These are phyloP conservation scores for Lecanicillium sp. DNA, from an alignment of 2,329 filamentous ascomycete species.

Conservation along the genomic window DNA sequence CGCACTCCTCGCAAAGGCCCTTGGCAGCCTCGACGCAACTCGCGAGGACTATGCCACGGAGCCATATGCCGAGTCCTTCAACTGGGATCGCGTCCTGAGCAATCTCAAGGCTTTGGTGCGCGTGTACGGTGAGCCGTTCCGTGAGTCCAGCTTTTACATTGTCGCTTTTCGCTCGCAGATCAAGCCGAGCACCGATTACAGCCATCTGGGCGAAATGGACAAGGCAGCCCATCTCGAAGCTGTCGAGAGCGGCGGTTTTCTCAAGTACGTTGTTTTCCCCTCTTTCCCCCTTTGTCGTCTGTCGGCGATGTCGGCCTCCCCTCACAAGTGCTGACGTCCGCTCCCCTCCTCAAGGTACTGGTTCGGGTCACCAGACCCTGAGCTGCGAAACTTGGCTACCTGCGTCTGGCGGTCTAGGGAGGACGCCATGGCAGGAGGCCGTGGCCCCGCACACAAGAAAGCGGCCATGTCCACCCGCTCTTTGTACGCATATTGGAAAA, in stretches of 20 bases:
- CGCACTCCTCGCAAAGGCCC: slow-evolving; percentile 61
- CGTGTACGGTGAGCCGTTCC: slow-evolving; percentile 44
- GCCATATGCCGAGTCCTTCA: slow-evolving; percentile 66
- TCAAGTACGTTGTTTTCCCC: slow-evolving; percentile 51
- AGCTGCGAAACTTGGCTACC: slow-evolving; percentile 73
- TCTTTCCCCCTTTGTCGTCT: not conserved
- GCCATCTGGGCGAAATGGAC: slow-evolving; percentile 64
- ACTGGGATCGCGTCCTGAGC: slow-evolving; percentile 59
- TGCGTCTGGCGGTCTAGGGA: slow-evolving; percentile 57
- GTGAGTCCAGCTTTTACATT: slow-evolving; percentile 63
- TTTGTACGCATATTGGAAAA: slow-evolving; percentile 58
- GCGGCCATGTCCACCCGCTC: slow-evolving; percentile 57
- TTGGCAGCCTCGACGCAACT: slow-evolving; percentile 54
- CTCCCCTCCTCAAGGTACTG: slow-evolving; percentile 55
- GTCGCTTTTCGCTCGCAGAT: slow-evolving; percentile 76
- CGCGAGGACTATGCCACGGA: slow-evolving; percentile 69
- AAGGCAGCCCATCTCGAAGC: slow-evolving; percentile 75
- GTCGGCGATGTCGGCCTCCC: not conserved
- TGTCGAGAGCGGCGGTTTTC: slow-evolving; percentile 65
- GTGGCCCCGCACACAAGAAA: slow-evolving; percentile 52
- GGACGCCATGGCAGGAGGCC: slow-evolving; percentile 51
- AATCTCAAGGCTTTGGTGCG: slow-evolving; percentile 44
- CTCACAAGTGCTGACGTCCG: slow-evolving; percentile 3
- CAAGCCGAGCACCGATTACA: slow-evolving; percentile 56
- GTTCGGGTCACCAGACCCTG: slow-evolving; percentile 67